A percentile compares a stretch with the other conserved stretches of the same genome.
Conservation (phyloP, 495 filamentous ascomycete genomes). For the Cenococcum geophilum region DNA sequence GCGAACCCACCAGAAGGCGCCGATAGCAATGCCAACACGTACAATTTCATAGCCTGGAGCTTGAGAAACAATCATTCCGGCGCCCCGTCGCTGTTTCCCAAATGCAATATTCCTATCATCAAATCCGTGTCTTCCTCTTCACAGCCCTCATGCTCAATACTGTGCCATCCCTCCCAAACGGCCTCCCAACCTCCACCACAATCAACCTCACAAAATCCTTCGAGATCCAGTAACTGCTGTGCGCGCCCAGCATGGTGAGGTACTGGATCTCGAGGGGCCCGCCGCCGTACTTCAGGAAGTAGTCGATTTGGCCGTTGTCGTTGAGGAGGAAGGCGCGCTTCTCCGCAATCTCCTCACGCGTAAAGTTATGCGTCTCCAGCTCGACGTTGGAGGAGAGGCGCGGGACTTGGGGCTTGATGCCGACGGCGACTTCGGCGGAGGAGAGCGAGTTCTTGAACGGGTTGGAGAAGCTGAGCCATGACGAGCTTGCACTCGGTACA, state of each 20-base stretch:
- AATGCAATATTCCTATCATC: constrained; percentile 4
- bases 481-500: constrained; percentile 64
- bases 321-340: constrained; percentile 82
- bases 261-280: constrained; percentile 91
- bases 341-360: constrained; percentile 86
- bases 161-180: constrained; percentile 60
- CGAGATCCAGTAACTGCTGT: constrained; percentile 87
- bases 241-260: constrained; percentile 93
- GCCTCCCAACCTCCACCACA: constrained; percentile 77
- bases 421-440: constrained; percentile 12
- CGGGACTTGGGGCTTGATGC: constrained; percentile 13
- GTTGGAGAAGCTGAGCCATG: constrained; percentile 23
- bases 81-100: background rate
- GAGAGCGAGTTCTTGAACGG: constrained; percentile 13
- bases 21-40: too few species aligned
- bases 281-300: constrained; percentile 68
- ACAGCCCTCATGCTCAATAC: constrained; percentile 64
- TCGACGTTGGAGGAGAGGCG: constrained; percentile 87
- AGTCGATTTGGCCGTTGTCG: constrained; percentile 94
- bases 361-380: constrained; percentile 92
- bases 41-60: too few species aligned
- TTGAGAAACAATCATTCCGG: too few species aligned
- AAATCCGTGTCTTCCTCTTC: constrained; percentile 50
- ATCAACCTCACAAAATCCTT: constrained; percentile 80
- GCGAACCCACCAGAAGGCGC: too few species aligned